Base-by-base conservation (phyloP, 805 yeast species). In the Blastobotrys robertii region DNA sequence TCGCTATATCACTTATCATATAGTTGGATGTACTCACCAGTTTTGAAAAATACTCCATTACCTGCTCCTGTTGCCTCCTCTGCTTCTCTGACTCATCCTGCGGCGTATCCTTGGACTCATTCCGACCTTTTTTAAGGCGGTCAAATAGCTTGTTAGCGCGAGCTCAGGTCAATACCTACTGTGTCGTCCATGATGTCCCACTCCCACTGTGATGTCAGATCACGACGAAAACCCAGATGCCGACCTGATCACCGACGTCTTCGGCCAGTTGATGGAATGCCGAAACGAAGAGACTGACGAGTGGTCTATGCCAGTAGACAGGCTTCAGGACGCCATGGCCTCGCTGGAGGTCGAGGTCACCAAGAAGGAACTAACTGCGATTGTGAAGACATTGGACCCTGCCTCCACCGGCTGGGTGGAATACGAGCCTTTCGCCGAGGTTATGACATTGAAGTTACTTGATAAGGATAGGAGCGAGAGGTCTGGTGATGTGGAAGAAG, bases 191-290 rank as follows among this genome's bases (percentile, higher is more conserved):
- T 30, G 13, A 34, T 10, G 37, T 34, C 16, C 37, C n/a, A 10
- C 6, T 13, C 14, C n/a, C n/a, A 14, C n/a, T 4, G n/a, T 34
- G 15, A 37, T 37, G 19, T 37, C 32, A 3, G 19, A 32, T 33
- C 12, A 15, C n/a, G 38, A 25, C 12, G 39, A 33, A 11, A 14
- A 33, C 11, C 11, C 30, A 11, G 36, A 34, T 30, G 10, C 33
- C 14, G 55, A 52, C 15, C 29, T 37, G 9, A 22, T 56, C 5
- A 45, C 53, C n/a, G 52, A 48, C 14, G 62, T 55, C 13, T 59
- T 59, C 38, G 55, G 57, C 3, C 55, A 57, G 34, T 55, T 43
- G 35, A 52, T 60, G 56, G 52, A 48, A 8, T 52, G 52, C 6
- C 39, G 34, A 3, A 44, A 15, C 4, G 49, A 44, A n/a, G 41